A percentile compares a stretch with the other conserved stretches of the same genome.
phyloP scores from a whole-genome alignment of 176 grass and related monocot genomes.

The Chrysopogon serrulatus region DNA sequence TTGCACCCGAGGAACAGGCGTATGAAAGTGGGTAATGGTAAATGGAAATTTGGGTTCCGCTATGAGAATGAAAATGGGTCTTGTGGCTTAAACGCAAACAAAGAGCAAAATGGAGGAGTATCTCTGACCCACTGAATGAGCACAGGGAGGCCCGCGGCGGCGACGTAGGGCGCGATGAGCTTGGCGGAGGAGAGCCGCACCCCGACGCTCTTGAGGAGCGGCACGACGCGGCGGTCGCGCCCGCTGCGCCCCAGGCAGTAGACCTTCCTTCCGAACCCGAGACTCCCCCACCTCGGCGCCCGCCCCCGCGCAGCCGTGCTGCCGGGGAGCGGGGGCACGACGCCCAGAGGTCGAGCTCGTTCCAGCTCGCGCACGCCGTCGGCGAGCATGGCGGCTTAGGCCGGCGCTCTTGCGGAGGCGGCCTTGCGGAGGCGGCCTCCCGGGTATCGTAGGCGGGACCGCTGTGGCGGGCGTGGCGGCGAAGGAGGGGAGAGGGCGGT shows the following conservation, averaged over 20 bases:
- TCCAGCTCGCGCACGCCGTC: conserved; percentile 61
- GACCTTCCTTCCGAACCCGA: conserved; percentile 73
- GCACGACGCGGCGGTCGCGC: conserved; percentile 54
- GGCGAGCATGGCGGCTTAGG: conserved; percentile 69
- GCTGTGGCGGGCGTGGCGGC: no score
- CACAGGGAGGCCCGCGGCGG: conserved; percentile 43
- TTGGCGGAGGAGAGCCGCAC: conserved; percentile 70
- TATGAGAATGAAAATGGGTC: no score
- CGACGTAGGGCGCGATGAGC: conserved; percentile 60
- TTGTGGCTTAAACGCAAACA: no score
- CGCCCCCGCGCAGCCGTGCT: background rate
- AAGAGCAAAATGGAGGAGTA: background rate
- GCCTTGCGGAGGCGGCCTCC: no score
- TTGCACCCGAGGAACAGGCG: no score
- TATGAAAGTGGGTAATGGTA: no score
- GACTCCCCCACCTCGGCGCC: conserved; percentile 23
- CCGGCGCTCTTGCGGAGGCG: conserved; percentile 39
- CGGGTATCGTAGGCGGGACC: no score
- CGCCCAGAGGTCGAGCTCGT: conserved; percentile 60
- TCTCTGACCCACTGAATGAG: conserved; percentile 53
- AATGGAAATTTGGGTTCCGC: no score
- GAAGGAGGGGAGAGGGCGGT: no score
- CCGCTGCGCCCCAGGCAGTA: conserved; percentile 80
- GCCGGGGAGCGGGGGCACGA: conserved; percentile 47
- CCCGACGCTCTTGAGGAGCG: conserved; percentile 71